These are phyloP conservation scores for Alternaria sp. DNA, from an alignment of 2,329 filamentous ascomycete species.

Conservation along the genomic window DNA sequence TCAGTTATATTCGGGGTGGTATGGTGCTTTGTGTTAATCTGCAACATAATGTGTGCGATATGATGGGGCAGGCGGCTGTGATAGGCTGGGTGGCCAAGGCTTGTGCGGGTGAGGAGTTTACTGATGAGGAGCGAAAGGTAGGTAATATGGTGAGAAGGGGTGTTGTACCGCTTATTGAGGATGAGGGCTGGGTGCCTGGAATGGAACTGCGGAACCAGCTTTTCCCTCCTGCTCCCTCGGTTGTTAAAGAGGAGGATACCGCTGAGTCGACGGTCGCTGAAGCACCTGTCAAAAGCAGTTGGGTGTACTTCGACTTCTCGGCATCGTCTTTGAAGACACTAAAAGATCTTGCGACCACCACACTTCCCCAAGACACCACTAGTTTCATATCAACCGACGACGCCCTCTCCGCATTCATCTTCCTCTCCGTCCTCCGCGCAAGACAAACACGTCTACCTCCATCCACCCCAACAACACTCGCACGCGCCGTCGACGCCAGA, in stretches of 20 bases:
- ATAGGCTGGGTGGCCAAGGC: conserved; percentile 59
- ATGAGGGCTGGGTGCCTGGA: conserved; percentile 44
- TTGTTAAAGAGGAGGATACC: neutral
- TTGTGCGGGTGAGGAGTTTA: conserved; percentile 55
- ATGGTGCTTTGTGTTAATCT: conserved; percentile 58
- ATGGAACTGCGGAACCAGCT: conserved; percentile 48
- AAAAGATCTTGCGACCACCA: conserved; percentile 48
- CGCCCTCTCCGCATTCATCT: conserved; percentile 59
- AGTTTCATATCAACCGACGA: conserved; percentile 62
- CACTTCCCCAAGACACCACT: conserved; percentile 15
- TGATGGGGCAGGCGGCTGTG: conserved; percentile 56
- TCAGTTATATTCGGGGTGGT: conserved; percentile 57
- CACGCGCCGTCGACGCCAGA: conserved; percentile 59
- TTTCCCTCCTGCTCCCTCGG: conserved; percentile 5
- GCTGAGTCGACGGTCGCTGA: neutral
- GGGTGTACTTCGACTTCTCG: conserved; percentile 57
- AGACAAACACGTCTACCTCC: conserved; percentile 47
- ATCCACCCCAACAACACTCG: conserved; percentile 40
- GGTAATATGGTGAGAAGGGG: conserved; percentile 53
- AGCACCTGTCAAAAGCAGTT: conserved; percentile 39
- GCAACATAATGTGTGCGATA: conserved; percentile 60
- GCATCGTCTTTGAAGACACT: conserved; percentile 47
- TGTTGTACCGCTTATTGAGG: conserved; percentile 49
- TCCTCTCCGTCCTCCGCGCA: conserved; percentile 53
- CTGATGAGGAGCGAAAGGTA: conserved; percentile 49